Base-by-base conservation (phyloP, 306 rosid genomes). In the Senna tora region DNA sequence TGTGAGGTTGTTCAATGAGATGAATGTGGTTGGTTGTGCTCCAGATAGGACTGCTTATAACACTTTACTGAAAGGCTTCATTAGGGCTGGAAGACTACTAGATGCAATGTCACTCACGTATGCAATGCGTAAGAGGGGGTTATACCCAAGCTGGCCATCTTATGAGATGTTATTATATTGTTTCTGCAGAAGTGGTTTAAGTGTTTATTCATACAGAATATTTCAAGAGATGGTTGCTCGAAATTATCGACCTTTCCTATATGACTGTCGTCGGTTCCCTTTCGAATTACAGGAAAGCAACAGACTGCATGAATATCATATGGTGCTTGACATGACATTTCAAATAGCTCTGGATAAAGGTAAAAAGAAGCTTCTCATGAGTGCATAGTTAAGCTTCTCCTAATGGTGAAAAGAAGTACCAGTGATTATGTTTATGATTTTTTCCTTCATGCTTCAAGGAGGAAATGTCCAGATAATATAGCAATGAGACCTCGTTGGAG, bases 61-160 rank as follows among this genome's bases (percentile, higher is more conserved):
- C 71, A 84, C 85, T 73, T 77, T 84, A 72, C 61, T 70, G 28
- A 65, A 51, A 66, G 88, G 88, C 50, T 75, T 80, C 42, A 46
- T 71, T 11, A 64, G 45, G 39, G 75, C 67, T 38, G 82, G 80
- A 68, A 77, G 81, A 68, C 69, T 52, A 22, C 22, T 67, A 21
- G 79, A 77, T 72, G 85, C 79, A 22, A 38, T 81, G 72, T 66
- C 79, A 81, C 65, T 81, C 53, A 56, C 68, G 25, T 79, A 53
- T 45, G 41, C 72, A 21, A 74, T 74, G 83, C 79, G n/a, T 25
- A 79, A 79, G 49, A 79, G 72, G 67, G 83, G 79, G 10, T 10
- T 79, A 33, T 67, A 47, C 41, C 83, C 72, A 42, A 61, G 68
- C 22, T 32, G 20, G 46, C 13, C 47, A 60, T 68, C 76, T 68